A percentile compares a stretch with the other conserved stretches of the same genome.
phyloP scores from a whole-genome alignment of 2,329 filamentous ascomycete genomes.

The Sclerotinia nivalis region DNA sequence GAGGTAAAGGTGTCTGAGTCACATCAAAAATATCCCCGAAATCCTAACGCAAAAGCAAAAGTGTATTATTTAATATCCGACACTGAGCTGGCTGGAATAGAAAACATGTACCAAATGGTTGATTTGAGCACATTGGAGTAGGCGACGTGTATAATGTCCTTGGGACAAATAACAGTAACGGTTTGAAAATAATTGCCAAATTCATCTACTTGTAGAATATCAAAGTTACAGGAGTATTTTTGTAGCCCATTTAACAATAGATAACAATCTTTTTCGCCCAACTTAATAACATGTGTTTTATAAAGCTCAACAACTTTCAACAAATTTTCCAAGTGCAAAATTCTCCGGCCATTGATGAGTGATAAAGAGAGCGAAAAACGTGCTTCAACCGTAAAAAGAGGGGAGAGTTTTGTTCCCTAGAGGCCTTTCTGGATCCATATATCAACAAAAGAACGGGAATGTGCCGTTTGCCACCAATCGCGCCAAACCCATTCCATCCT shows the following conservation, averaged over 20 bases:
- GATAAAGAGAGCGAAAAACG: not conserved
- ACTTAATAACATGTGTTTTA: not conserved
- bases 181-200: not conserved
- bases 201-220: not conserved
- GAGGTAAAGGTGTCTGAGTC: not conserved
- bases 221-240: not conserved
- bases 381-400: not conserved
- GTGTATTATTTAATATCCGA: too few relatives aligned
- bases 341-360: not conserved
- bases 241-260: not conserved
- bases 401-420: not conserved
- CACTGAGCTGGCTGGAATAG: too few relatives aligned
- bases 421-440: not conserved
- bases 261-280: not conserved
- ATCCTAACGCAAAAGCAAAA: too few relatives aligned
- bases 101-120: too few relatives aligned
- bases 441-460: slow-evolving; percentile 14
- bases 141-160: not conserved
- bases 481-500: not conserved
- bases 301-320: not conserved
- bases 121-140: too few relatives aligned
- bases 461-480: not conserved
- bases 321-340: not conserved
- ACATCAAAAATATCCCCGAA: too few relatives aligned
- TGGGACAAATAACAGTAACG: not conserved